Percentiles rank a stretch among this genome's conserved stretches.
Evolutionary conservation across 257 asterid genomes (phyloP).

Genomic region (Nicotiana sylvestris): DNA sequence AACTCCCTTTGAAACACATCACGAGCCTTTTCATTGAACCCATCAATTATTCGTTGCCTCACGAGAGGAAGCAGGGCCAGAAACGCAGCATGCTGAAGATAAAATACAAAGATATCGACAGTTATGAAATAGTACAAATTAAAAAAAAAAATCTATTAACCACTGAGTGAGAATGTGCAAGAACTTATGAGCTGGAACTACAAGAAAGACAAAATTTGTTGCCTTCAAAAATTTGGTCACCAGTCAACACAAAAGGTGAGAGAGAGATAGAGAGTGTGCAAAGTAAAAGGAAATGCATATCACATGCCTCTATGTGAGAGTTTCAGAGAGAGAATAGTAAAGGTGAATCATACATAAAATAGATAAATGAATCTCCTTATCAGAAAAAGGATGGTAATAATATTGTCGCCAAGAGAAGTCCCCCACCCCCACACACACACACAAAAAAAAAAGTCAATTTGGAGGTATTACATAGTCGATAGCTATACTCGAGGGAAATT

Average conservation of each 20-base stretch:
- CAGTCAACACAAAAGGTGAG: background rate
- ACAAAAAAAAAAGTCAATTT: background rate
- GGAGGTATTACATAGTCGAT: background rate
- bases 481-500: background rate
- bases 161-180: background rate
- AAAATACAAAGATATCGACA: slow-evolving; percentile 8
- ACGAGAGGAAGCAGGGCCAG: slow-evolving; percentile 80
- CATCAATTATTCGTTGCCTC: slow-evolving; percentile 76
- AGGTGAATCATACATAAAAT: background rate
- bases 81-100: slow-evolving; percentile 61
- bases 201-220: background rate
- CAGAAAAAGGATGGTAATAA: no score
- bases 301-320: background rate
- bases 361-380: no score
- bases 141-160: background rate
- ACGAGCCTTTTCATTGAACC: slow-evolving; percentile 72
- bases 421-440: no score
- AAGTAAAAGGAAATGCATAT: no score
- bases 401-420: no score
- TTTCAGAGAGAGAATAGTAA: background rate
- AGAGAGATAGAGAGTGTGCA: background rate
- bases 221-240: background rate
- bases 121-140: slow-evolving; percentile 2
- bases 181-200: background rate
- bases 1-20: slow-evolving; percentile 79